Percentiles rank a stretch among this genome's conserved stretches.
These are phyloP conservation scores for Rhodamnia argentea DNA, from an alignment of 345 rosid genomes.

Conservation along the genomic window DNA sequence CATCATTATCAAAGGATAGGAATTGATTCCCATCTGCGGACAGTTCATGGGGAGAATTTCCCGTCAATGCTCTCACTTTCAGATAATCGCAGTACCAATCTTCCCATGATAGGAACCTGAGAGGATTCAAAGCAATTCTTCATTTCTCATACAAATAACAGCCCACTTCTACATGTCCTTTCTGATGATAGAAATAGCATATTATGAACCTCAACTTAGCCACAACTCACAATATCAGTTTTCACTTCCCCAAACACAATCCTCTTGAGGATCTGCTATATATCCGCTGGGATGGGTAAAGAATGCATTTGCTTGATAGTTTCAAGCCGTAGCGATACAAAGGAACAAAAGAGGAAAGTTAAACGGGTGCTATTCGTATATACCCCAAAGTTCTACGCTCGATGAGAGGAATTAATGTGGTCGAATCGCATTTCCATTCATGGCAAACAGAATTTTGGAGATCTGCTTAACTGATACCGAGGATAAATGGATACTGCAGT, in stretches of 20 bases:
- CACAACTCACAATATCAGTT: not conserved
- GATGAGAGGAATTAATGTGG: not conserved
- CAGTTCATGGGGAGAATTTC: not conserved
- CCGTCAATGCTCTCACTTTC: not conserved
- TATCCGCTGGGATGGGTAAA: not conserved
- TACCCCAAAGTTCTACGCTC: not conserved
- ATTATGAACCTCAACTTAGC: not conserved
- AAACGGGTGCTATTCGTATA: not conserved
- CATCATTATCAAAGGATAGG: not conserved
- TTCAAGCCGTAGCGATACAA: not conserved
- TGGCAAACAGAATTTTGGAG: not conserved
- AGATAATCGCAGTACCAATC: not conserved
- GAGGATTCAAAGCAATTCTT: not conserved
- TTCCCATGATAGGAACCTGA: not conserved
- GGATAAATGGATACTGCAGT: not conserved
- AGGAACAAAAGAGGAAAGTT: not conserved
- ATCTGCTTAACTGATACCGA: not conserved
- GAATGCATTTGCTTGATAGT: not conserved
- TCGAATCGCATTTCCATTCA: not conserved
- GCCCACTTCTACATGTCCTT: not conserved
- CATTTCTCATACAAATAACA: not conserved
- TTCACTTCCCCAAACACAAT: not conserved
- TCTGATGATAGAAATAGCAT: not conserved
- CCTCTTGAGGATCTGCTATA: not conserved
- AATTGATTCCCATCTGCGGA: not conserved